These are phyloP conservation scores for Fomitiporia mediterranea DNA, from an alignment of 1,284 basidiomycete species.

Conservation along the genomic window DNA sequence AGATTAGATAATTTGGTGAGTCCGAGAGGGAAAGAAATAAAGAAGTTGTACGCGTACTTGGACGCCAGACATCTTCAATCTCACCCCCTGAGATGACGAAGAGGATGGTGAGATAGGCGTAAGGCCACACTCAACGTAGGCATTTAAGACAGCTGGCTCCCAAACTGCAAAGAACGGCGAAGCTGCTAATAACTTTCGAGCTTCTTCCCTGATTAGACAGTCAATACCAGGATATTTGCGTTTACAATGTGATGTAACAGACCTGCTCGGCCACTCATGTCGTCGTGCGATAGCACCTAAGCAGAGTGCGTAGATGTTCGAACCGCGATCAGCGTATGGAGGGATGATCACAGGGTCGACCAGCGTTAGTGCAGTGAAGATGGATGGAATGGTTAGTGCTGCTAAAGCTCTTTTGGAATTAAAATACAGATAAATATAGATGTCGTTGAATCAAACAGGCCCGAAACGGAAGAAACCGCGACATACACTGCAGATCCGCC, in stretches of 20 bases:
- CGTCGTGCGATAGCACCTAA: constrained; percentile 58
- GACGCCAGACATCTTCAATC: constrained; percentile 58
- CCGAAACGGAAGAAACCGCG: background rate
- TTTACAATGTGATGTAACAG: constrained; percentile 17
- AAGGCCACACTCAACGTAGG: constrained; percentile 67
- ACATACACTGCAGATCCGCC: constrained; percentile 46
- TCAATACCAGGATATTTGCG: background rate
- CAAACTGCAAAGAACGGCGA: constrained; percentile 72
- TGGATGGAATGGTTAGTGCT: constrained; percentile 54
- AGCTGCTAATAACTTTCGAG: constrained; percentile 44
- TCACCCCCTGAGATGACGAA: constrained; percentile 33
- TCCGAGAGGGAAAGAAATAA: constrained; percentile 7
- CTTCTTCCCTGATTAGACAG: constrained; percentile 50
- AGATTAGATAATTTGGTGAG: constrained; percentile 2
- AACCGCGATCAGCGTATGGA: constrained; percentile 25
- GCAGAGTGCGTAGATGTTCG: constrained; percentile 26
- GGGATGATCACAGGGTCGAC: constrained; percentile 73
- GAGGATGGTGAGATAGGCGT: too few relatives aligned
- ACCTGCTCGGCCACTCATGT: constrained; percentile 61
- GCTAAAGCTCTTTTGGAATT: constrained; percentile 50
- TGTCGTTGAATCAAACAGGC: background rate
- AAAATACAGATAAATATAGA: background rate
- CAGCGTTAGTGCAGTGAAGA: constrained; percentile 73
- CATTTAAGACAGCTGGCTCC: constrained; percentile 62
- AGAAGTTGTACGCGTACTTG: constrained; percentile 30